Evolutionary conservation across 371 early-diverging fungal species (phyloP).

Genomic region (Actinomortierella ambigua): DNA sequence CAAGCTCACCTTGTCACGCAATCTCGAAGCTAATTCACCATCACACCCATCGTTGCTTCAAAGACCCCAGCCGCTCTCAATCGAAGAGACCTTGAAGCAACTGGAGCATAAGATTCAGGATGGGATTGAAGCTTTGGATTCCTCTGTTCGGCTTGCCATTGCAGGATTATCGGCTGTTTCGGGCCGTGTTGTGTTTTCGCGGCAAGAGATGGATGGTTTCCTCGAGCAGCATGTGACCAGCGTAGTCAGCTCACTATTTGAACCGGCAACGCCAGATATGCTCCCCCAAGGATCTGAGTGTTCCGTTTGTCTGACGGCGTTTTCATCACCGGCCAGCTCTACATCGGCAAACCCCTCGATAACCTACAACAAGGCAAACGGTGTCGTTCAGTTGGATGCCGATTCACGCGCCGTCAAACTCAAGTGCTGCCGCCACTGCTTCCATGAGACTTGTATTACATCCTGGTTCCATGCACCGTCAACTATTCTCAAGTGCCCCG

Average conservation of each 20-base stretch:
- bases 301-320: constrained; percentile 24
- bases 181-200: constrained; percentile 25
- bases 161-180: constrained; percentile 13
- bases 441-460: constrained; percentile 30
- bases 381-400: too few species aligned
- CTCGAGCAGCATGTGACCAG: constrained; percentile 16
- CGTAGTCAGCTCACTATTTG: constrained; percentile 19
- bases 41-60: not conserved
- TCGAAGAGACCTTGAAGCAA: constrained; percentile 14
- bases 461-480: constrained; percentile 27
- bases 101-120: not conserved
- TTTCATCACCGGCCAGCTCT: too few species aligned
- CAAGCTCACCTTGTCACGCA: not conserved
- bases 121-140: constrained; percentile 6
- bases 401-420: constrained; percentile 22
- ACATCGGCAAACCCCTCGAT: too few species aligned
- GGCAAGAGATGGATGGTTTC: constrained; percentile 20
- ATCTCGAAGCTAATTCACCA: not conserved
- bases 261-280: constrained; percentile 22
- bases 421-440: constrained; percentile 41
- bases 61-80: not conserved
- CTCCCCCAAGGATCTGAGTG: constrained; percentile 18
- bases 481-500: constrained; percentile 36
- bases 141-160: constrained; percentile 14
- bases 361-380: too few species aligned